Conservation (phyloP, 2,329 filamentous ascomycete species). For the Fusarium cyanostomum region DNA sequence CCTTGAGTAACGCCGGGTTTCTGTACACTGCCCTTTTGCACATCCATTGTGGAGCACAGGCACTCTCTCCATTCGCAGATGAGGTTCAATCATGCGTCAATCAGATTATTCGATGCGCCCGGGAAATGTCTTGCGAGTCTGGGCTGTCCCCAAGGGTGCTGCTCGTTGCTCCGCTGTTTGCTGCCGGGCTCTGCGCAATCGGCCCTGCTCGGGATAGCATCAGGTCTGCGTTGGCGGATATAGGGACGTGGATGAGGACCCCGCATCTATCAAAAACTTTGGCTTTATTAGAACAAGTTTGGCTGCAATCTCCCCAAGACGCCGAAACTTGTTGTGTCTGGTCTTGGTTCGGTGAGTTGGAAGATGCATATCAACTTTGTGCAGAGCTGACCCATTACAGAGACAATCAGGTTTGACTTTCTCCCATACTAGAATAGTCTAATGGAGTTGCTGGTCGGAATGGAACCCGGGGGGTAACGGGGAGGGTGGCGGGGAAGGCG, state of each 20-base stretch:
- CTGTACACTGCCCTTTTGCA: conserved; percentile 27
- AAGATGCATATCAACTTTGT: fast-evolving
- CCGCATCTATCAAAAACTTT: conserved; percentile 21
- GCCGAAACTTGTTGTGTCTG: background rate
- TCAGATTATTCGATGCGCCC: conserved; percentile 15
- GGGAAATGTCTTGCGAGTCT: conserved; percentile 6
- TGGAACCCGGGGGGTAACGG: too few species aligned
- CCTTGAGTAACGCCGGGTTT: conserved; percentile 24
- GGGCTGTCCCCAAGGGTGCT: conserved; percentile 19
- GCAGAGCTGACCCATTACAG: background rate
- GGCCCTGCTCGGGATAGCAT: conserved; percentile 5
- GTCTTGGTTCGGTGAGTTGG: conserved; percentile 7
- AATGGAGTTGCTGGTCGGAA: too few species aligned
- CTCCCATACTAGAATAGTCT: conserved; percentile 5
- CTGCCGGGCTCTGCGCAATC: conserved; percentile 16
- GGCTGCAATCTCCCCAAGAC: background rate
- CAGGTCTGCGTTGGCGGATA: conserved; percentile 3
- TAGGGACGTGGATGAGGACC: conserved; percentile 28
- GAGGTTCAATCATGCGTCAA: conserved; percentile 13
- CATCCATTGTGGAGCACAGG: conserved; percentile 9
- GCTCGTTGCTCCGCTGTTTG: conserved; percentile 23
- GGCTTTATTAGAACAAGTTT: conserved; percentile 12
- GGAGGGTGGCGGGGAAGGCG: too few species aligned
- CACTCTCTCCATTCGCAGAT: background rate
- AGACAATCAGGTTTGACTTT: conserved; percentile 10